phyloP scores from a whole-genome alignment of 2,329 filamentous ascomycete genomes.

The Cladosporium velox region DNA sequence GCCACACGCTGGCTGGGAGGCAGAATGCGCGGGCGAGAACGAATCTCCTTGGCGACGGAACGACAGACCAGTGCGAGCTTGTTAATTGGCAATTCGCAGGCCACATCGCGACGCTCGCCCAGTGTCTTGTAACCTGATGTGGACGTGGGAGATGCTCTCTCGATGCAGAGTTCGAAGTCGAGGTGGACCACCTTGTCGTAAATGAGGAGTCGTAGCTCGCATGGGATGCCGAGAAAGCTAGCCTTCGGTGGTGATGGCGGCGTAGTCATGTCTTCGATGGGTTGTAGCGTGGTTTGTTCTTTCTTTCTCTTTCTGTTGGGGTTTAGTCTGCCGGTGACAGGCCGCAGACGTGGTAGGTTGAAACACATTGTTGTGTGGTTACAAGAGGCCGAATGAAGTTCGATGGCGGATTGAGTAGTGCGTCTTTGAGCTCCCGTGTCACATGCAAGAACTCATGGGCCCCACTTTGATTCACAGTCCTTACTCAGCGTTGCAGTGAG shows the following conservation, averaged over 20 bases:
- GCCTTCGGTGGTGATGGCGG: neutral
- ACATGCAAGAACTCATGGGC: neutral
- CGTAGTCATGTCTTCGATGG: neutral
- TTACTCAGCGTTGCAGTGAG: neutral
- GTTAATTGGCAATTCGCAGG: neutral
- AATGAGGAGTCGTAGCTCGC: conserved; percentile 15
- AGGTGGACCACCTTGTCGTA: conserved; percentile 7
- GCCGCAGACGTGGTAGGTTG: neutral
- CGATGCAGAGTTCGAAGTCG: conserved; percentile 9
- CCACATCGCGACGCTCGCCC: neutral
- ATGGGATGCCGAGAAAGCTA: conserved; percentile 16
- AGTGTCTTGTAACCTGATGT: neutral
- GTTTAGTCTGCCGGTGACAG: neutral
- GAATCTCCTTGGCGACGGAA: conserved; percentile 24
- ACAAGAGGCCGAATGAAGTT: neutral
- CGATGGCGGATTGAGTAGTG: neutral
- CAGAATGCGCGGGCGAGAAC: neutral
- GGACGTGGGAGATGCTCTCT: neutral
- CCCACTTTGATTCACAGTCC: neutral
- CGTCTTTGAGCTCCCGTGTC: neutral
- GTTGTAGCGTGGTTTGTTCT: neutral
- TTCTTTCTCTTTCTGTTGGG: neutral
- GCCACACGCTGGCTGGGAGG: conserved; percentile 18
- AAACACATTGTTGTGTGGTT: neutral
- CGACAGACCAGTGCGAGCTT: conserved; percentile 27